Evolutionary conservation across 2,329 filamentous ascomycete genomes (phyloP).

Genomic region (Akanthomyces muscarius): DNA sequence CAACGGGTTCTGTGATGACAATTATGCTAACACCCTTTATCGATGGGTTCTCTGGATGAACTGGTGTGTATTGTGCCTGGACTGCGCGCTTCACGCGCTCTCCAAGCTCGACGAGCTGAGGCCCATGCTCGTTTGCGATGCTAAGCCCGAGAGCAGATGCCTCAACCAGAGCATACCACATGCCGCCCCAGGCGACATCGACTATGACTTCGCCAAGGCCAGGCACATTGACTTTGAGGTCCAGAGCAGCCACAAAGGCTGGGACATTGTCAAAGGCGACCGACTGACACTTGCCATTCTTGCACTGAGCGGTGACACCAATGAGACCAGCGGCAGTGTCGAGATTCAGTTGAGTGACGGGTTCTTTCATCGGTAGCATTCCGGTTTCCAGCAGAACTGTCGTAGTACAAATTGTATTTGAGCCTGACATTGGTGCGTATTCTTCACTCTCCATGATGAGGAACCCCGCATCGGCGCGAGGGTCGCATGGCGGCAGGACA

Average conservation of each 20-base stretch:
- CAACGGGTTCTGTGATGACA: conserved; percentile 35
- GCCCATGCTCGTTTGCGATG: conserved; percentile 31
- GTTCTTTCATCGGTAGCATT: conserved; percentile 43
- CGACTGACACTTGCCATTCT: conserved; percentile 39
- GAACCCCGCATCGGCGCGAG: conserved; percentile 41
- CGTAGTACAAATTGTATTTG: conserved; percentile 40
- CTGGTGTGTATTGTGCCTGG: conserved; percentile 30
- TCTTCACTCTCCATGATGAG: conserved; percentile 45
- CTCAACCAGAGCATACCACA: conserved; percentile 42
- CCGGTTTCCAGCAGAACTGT: conserved; percentile 46
- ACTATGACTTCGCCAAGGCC: conserved; percentile 37
- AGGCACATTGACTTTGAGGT: conserved; percentile 36
- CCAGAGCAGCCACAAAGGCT: conserved; percentile 38
- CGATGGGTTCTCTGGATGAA: conserved; percentile 40
- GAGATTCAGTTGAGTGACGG: conserved; percentile 36
- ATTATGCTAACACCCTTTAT: conserved; percentile 39
- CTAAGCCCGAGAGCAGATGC: conserved; percentile 33
- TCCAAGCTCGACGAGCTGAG: conserved; percentile 38
- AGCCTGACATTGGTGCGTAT: conserved; percentile 38
- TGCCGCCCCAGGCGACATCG: conserved; percentile 45
- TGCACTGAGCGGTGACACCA: conserved; percentile 37
- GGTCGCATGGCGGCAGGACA: conserved; percentile 40
- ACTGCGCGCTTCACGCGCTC: conserved; percentile 40
- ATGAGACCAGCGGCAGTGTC: conserved; percentile 44
- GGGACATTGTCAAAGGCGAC: conserved; percentile 45